A percentile compares a stretch with the other conserved stretches of the same genome.
phyloP scores from a whole-genome alignment of 306 rosid species.

The Trifolium dubium region DNA sequence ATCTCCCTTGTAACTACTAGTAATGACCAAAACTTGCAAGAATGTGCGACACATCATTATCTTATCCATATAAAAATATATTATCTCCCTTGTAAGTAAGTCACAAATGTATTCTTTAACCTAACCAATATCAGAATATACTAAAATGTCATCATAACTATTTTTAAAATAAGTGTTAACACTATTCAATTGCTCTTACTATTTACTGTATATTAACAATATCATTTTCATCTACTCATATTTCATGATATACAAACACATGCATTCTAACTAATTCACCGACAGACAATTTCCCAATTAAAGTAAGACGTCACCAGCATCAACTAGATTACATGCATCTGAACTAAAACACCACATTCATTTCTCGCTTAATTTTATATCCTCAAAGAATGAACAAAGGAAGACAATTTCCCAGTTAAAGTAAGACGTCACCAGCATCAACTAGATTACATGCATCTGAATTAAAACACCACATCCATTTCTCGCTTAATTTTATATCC shows the following conservation, averaged over 20 bases:
- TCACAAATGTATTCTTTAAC: not conserved
- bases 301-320: not conserved
- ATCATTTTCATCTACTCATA: not conserved
- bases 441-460: not conserved
- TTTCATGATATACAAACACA: not conserved
- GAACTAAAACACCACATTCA: not conserved
- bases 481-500: not conserved
- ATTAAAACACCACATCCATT: not conserved
- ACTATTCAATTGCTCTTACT: not conserved
- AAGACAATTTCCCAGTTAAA: not conserved
- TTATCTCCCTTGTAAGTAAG: not conserved
- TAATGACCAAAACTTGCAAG: too few species aligned
- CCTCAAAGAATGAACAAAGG: slow-evolving; percentile 1
- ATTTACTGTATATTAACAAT: not conserved
- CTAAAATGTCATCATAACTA: not conserved
- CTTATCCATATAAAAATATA: not conserved
- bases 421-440: not conserved
- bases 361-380: not conserved
- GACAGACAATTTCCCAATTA: not conserved
- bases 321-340: not conserved
- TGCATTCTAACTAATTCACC: not conserved
- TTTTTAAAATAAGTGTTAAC: not conserved
- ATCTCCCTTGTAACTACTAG: too few species aligned
- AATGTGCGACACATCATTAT: not conserved
- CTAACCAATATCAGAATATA: not conserved